These are phyloP conservation scores for Chalciporus sphaerocephalus DNA, from an alignment of 768 basidiomycete genomes.

Conservation along the genomic window DNA sequence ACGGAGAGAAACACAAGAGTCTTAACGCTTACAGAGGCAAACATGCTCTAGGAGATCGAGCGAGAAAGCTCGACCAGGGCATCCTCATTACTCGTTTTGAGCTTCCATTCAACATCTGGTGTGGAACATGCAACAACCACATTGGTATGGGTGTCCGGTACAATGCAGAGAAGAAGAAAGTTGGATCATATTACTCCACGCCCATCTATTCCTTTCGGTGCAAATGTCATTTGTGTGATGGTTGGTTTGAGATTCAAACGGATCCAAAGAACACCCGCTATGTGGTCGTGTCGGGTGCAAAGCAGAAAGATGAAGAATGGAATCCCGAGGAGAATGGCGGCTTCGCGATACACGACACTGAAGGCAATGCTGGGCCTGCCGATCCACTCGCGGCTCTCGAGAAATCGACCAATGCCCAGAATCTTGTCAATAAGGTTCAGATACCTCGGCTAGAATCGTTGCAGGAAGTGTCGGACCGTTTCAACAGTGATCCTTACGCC, in stretches of 20 bases:
- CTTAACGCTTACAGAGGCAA: constrained; percentile 79
- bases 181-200: constrained; percentile 91
- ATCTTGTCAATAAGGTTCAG: constrained; percentile 65
- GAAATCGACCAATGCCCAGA: constrained; percentile 78
- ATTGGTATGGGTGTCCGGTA: constrained; percentile 99
- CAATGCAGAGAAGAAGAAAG: constrained; percentile 98
- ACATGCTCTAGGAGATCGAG: constrained; percentile 89
- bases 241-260: constrained; percentile 98
- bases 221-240: constrained; percentile 93
- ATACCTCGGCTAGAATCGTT: constrained; percentile 79
- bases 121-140: constrained; percentile 91
- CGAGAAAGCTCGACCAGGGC: constrained; percentile 93
- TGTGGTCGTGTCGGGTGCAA: constrained; percentile 88
- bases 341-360: constrained; percentile 82
- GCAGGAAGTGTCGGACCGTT: constrained; percentile 69
- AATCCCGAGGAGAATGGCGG: constrained; percentile 95
- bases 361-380: constrained; percentile 52
- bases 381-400: constrained; percentile 89
- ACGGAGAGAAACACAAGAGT: constrained; percentile 65
- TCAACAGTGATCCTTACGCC: constrained; percentile 82
- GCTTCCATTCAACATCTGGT: constrained; percentile 95
- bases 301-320: constrained; percentile 95
- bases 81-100: constrained; percentile 96
- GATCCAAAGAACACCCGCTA: constrained; percentile 99
- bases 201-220: constrained; percentile 94